Evolutionary conservation across 805 yeast species (phyloP).

Genomic region (Candida chauliodis): DNA sequence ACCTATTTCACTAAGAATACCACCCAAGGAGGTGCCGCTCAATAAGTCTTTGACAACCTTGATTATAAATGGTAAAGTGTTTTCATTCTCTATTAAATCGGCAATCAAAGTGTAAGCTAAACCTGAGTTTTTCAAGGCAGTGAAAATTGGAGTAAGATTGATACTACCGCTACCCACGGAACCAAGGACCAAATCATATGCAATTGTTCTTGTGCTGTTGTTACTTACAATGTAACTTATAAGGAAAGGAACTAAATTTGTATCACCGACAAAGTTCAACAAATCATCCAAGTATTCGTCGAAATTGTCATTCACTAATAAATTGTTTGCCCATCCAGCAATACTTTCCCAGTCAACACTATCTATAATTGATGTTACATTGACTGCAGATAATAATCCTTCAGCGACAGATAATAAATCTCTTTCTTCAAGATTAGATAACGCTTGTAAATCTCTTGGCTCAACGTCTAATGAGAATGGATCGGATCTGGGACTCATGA

Average conservation of each 20-base stretch:
- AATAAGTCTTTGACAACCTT: constrained; percentile 17
- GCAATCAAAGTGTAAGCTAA: constrained; percentile 26
- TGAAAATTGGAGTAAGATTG: constrained; percentile 24
- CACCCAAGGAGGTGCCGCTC: constrained; percentile 8
- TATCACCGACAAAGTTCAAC: constrained; percentile 19
- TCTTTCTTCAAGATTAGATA: constrained; percentile 11
- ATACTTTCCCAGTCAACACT: constrained; percentile 19
- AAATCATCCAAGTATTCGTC: constrained; percentile 20
- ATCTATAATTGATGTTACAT: constrained; percentile 10
- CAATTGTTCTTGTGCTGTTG: constrained; percentile 19
- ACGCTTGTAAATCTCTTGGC: constrained; percentile 8
- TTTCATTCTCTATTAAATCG: constrained; percentile 18
- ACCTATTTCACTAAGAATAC: constrained; percentile 2
- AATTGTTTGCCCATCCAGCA: constrained; percentile 26
- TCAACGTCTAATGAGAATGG: constrained; percentile 7
- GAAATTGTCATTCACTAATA: constrained; percentile 19
- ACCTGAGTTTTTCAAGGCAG: constrained; percentile 28
- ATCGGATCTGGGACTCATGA: constrained; percentile 4
- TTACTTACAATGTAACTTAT: constrained; percentile 20
- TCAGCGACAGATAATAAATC: constrained; percentile 18
- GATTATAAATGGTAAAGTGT: constrained; percentile 22
- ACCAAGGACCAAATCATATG: constrained; percentile 15
- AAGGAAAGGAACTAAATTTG: constrained; percentile 22
- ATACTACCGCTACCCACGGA: constrained; percentile 14
- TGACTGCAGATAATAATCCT: constrained; percentile 11